A percentile compares a stretch with the other conserved stretches of the same genome.
Conservation (phyloP, 192 early-diverging fungal species). For the Umbelopsis sp. region DNA sequence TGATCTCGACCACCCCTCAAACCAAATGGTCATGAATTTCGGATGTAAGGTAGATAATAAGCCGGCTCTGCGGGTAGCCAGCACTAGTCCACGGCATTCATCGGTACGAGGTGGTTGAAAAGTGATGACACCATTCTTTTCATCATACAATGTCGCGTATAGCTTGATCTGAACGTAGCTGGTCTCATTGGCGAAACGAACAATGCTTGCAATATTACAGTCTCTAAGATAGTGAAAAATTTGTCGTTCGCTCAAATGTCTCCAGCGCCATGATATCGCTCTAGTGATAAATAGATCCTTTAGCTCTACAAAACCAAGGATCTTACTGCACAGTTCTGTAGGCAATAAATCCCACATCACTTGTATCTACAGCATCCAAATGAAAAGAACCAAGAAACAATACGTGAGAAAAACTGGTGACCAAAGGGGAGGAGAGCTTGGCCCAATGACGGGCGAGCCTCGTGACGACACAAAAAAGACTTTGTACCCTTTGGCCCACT, state of each 20-base stretch:
- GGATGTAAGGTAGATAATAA: background rate
- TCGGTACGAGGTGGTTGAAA: background rate
- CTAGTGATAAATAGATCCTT: background rate
- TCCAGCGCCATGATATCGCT: constrained; percentile 1
- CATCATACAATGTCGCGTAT: background rate
- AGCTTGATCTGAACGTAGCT: background rate
- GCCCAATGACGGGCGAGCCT: too few species aligned
- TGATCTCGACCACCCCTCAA: background rate
- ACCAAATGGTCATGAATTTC: constrained; percentile 5
- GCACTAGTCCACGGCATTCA: background rate
- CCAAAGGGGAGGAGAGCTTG: background rate
- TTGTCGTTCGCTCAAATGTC: constrained; percentile 1
- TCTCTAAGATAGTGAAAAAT: background rate
- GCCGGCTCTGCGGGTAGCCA: background rate
- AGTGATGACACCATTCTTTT: background rate
- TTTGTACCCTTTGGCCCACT: too few species aligned
- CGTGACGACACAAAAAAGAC: too few species aligned
- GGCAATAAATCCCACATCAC: constrained; percentile 13
- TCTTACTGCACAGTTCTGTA: constrained; percentile 11
- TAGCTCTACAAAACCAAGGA: background rate
- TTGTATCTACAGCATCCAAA: constrained; percentile 1
- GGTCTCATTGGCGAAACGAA: background rate
- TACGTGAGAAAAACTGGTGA: constrained; percentile 8
- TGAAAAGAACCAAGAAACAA: constrained; percentile 8
- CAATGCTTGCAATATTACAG: background rate